phyloP scores from a whole-genome alignment of 768 basidiomycete species.

The Tricholoma hemisulphureum region DNA sequence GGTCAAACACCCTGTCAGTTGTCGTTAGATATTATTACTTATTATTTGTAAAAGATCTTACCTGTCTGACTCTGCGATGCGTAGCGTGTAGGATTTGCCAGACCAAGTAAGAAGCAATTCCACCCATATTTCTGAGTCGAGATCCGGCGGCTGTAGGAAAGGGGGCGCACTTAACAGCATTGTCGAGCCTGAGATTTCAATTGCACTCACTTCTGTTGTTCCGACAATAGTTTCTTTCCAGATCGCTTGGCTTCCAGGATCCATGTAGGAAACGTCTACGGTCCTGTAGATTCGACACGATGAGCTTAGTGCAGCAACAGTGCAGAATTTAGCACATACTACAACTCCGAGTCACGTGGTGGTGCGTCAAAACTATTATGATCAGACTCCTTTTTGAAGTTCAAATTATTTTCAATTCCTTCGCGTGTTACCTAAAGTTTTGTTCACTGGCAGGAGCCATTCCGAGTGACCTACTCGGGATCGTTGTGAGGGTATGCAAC shows the following conservation, averaged over 20 bases:
- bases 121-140: constrained; percentile 50
- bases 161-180: background rate
- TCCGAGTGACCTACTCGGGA: background rate
- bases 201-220: constrained; percentile 3
- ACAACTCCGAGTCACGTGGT: no score
- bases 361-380: no score
- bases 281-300: background rate
- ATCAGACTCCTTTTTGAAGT: no score
- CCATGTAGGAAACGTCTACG: background rate
- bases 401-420: no score
- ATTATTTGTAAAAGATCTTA: constrained; percentile 21
- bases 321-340: no score
- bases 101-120: constrained; percentile 71
- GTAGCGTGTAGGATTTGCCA: constrained; percentile 62
- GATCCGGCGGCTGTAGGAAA: background rate
- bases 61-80: constrained; percentile 80
- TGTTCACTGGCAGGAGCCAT: background rate
- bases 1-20: constrained; percentile 66
- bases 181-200: background rate
- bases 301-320: no score
- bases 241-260: background rate
- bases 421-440: no score
- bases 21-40: background rate
- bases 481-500: background rate
- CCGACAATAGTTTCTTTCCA: background rate